These are phyloP conservation scores for Leishmania braziliensis DNA, from an alignment of 208 protist genomes.

Conservation along the genomic window DNA sequence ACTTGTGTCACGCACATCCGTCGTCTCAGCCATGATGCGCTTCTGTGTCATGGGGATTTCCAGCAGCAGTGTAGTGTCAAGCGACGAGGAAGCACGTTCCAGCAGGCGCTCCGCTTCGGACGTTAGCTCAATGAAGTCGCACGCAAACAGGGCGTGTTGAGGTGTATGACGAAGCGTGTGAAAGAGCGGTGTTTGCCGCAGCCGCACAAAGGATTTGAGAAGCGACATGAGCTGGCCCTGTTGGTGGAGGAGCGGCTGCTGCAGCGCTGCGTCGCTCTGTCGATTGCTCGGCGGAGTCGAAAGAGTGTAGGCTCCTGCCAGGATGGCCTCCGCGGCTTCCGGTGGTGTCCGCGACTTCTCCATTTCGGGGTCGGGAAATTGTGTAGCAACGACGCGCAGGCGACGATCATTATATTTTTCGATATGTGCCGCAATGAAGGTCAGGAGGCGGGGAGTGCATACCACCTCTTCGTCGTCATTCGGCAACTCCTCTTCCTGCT, in stretches of 20 bases:
- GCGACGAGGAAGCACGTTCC: conserved; percentile 19
- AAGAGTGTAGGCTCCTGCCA: background rate
- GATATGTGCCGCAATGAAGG: conserved; percentile 19
- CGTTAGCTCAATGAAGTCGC: conserved; percentile 46
- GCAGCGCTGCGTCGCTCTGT: background rate
- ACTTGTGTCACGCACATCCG: conserved; percentile 19
- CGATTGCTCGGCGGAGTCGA: background rate
- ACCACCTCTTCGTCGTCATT: background rate
- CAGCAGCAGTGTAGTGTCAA: background rate
- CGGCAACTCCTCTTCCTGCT: background rate
- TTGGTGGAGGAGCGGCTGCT: background rate
- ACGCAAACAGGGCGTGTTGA: conserved; percentile 41
- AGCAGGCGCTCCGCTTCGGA: conserved; percentile 41
- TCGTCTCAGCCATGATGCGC: conserved; percentile 12
- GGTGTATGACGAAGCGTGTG: conserved; percentile 35
- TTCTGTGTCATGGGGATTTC: conserved; percentile 21
- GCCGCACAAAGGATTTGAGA: conserved; percentile 31
- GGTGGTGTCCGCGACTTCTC: background rate
- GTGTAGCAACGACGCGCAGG: conserved; percentile 5
- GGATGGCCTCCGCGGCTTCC: background rate
- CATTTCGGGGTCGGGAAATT: background rate
- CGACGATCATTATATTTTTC: conserved; percentile 7
- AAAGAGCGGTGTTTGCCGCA: conserved; percentile 37
- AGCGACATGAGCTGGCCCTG: conserved; percentile 22
- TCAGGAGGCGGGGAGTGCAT: background rate